Evolutionary conservation across 2,329 filamentous ascomycete genomes (phyloP).

Genomic region (Ceratocystis smalleyi): DNA sequence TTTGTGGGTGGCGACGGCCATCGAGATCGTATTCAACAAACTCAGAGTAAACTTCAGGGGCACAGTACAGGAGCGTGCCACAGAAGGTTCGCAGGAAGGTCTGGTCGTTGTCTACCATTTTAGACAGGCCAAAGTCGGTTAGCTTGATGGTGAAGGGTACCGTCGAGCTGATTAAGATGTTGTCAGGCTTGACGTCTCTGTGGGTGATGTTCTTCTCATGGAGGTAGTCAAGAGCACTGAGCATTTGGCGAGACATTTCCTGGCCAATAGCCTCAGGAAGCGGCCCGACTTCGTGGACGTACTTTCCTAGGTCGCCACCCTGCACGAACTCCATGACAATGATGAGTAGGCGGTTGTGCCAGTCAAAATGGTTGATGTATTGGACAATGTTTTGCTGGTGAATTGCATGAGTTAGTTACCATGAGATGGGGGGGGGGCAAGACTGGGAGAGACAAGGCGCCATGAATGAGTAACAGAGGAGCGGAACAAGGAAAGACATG

Average conservation of each 20-base stretch:
- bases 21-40: constrained; percentile 53
- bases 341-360: constrained; percentile 70
- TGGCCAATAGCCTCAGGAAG: constrained; percentile 56
- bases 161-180: constrained; percentile 66
- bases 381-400: constrained; percentile 61
- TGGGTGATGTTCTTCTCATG: constrained; percentile 84
- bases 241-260: constrained; percentile 57
- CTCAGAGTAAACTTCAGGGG: constrained; percentile 84
- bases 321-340: constrained; percentile 92
- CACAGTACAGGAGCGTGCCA: constrained; percentile 87
- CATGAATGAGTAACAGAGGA: not conserved
- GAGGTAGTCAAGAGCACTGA: constrained; percentile 72
- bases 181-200: constrained; percentile 97
- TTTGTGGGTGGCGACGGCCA: constrained; percentile 45
- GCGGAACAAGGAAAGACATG: not conserved
- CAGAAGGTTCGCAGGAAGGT: constrained; percentile 95
- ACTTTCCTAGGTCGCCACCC: constrained; percentile 65
- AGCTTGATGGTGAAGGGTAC: constrained; percentile 73
- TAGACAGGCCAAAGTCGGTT: constrained; percentile 92
- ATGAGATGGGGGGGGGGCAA: constrained; percentile 17
- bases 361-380: constrained; percentile 78
- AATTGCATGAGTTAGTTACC: constrained; percentile 26
- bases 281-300: constrained; percentile 44
- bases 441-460: constrained; percentile 10
- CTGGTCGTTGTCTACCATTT: constrained; percentile 77